phyloP scores from a whole-genome alignment of 257 asterid species.

The Sherardia arvensis region DNA sequence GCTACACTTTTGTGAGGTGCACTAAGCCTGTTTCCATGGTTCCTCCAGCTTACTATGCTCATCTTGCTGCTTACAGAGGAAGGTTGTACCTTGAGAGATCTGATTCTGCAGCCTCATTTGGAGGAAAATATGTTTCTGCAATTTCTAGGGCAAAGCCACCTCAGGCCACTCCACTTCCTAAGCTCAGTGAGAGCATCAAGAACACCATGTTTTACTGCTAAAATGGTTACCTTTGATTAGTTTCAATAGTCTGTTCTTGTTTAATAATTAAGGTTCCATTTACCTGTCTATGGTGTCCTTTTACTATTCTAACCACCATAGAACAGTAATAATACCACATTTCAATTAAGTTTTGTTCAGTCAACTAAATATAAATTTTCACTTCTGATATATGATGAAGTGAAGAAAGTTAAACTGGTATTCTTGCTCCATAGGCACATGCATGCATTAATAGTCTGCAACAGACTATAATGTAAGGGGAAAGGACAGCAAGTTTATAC shows the following conservation, averaged over 20 bases:
- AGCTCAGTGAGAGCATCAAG: conserved; percentile 67
- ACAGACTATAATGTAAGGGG: neutral
- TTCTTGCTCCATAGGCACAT: neutral
- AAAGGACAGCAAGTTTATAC: conserved; percentile 3
- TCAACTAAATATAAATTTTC: no score
- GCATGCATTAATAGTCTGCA: conserved; percentile 6
- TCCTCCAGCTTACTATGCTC: conserved; percentile 93
- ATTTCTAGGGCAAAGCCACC: conserved; percentile 56
- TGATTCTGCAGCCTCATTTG: conserved; percentile 20
- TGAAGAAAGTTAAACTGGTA: no score
- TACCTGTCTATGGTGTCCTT: no score
- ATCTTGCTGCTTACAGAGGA: conserved; percentile 92
- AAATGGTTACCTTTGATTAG: conserved; percentile 9
- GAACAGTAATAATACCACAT: no score
- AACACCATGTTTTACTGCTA: conserved; percentile 92
- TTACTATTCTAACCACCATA: no score
- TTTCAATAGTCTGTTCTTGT: neutral
- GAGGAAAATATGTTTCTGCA: conserved; percentile 14
- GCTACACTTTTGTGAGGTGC: conserved; percentile 92
- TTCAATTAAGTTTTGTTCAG: no score
- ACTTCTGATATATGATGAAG: no score
- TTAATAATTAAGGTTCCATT: neutral
- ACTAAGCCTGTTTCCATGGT: conserved; percentile 92
- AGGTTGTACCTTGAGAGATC: conserved; percentile 65
- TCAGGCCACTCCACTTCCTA: conserved; percentile 62